These are phyloP conservation scores for Apiotrichum gracile DNA, from an alignment of 1,284 basidiomycete species.

Conservation along the genomic window DNA sequence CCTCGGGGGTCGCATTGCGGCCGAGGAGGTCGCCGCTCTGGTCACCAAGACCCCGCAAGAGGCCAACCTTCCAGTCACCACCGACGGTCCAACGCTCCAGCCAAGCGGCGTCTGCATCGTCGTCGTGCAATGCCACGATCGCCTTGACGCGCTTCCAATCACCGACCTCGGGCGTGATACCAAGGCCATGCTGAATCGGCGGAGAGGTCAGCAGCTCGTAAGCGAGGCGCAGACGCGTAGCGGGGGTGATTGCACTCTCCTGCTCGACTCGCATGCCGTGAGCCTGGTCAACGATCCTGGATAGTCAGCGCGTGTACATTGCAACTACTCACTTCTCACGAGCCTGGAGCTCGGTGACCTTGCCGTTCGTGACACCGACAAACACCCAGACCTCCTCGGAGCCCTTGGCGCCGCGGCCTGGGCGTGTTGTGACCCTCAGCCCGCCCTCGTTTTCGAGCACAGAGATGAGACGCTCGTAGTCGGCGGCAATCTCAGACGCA, in stretches of 20 bases:
- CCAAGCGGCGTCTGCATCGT: conserved; percentile 52
- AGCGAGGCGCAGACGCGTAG: conserved; percentile 62
- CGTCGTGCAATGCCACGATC: conserved; percentile 76
- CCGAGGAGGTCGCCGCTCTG: conserved; percentile 45
- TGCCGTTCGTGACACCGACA: conserved; percentile 61
- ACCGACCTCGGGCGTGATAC: conserved; percentile 62
- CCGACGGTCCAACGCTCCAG: conserved; percentile 38
- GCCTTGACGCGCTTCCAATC: conserved; percentile 74
- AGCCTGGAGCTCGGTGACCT: conserved; percentile 61
- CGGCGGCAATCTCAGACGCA: conserved; percentile 24
- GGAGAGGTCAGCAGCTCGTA: conserved; percentile 68
- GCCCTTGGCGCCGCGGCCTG: conserved; percentile 29
- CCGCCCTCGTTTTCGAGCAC: conserved; percentile 37
- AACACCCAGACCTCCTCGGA: conserved; percentile 74
- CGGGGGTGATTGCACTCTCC: conserved; percentile 56
- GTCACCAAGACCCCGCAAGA: conserved; percentile 52
- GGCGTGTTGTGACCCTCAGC: conserved; percentile 29
- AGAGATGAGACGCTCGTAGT: conserved; percentile 20
- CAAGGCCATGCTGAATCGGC: conserved; percentile 66
- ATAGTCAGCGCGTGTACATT: neutral
- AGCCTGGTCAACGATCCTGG: conserved; percentile 23
- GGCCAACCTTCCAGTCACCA: conserved; percentile 53
- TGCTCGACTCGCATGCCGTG: conserved; percentile 57
- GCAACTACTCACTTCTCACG: conserved; percentile 61
- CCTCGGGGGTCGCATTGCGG: conserved; percentile 64